Evolutionary conservation across 2,329 filamentous ascomycete genomes (phyloP).

Genomic region (Sporothrix pallida): DNA sequence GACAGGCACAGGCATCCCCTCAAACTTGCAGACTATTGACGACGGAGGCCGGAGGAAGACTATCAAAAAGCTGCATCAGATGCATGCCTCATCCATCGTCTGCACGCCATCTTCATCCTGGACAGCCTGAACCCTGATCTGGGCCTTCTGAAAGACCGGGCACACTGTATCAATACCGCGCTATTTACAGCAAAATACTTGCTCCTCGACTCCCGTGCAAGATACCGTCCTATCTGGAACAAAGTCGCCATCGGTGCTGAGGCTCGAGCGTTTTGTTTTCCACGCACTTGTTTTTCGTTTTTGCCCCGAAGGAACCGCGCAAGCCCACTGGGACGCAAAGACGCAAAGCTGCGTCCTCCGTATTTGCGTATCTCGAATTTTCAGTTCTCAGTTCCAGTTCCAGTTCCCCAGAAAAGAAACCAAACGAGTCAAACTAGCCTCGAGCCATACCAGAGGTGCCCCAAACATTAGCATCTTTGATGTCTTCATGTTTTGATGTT

Average conservation of each 20-base stretch:
- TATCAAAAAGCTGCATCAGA: background rate
- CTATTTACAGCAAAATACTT: background rate
- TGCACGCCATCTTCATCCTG: constrained; percentile 6
- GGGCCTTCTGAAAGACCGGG: background rate
- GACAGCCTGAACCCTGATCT: background rate
- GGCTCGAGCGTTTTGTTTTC: constrained; percentile 20
- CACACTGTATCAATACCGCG: background rate
- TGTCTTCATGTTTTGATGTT: background rate
- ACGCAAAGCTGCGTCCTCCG: background rate
- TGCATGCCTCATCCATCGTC: constrained; percentile 12
- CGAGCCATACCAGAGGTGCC: constrained; percentile 14
- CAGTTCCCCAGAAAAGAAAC: background rate
- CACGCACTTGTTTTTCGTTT: no score
- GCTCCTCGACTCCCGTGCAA: no score
- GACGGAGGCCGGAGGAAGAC: background rate
- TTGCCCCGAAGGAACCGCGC: constrained; percentile 19
- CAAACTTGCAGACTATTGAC: no score
- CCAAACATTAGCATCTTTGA: background rate
- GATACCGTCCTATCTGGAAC: constrained; percentile 8
- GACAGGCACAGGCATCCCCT: background rate
- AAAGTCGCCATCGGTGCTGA: background rate
- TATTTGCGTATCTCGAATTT: background rate
- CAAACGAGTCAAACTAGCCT: background rate
- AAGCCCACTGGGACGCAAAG: background rate
- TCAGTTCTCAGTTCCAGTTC: background rate